phyloP scores from a whole-genome alignment of 169 alveolate species.

The Eimeria brunetti region DNA sequence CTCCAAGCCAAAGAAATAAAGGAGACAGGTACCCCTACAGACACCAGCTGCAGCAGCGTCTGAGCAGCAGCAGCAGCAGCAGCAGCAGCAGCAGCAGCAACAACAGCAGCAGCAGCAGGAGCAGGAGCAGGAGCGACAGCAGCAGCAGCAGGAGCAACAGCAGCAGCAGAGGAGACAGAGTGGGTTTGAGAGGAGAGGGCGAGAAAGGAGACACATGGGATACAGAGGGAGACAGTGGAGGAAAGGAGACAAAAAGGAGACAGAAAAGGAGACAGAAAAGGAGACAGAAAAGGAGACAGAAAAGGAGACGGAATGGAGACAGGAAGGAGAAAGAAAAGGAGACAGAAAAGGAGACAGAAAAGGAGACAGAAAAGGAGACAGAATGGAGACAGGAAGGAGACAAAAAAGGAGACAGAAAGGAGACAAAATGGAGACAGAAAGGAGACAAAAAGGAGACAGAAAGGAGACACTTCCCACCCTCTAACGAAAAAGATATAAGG shows the following conservation, averaged over 20 bases:
- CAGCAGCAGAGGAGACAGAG: no score
- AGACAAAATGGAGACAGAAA: not conserved
- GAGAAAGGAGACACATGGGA: not conserved
- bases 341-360: not conserved
- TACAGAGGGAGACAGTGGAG: not conserved
- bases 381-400: not conserved
- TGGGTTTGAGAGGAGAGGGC: not conserved
- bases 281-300: not conserved
- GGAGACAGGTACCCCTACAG: not conserved
- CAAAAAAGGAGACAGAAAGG: not conserved
- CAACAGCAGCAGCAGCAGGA: not conserved
- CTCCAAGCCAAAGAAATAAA: conserved; percentile 42
- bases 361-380: not conserved
- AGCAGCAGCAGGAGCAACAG: conserved; percentile 20
- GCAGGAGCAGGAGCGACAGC: not conserved
- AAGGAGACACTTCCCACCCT: not conserved
- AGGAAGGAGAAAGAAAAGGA: not conserved
- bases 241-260: not conserved
- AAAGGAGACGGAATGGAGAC: not conserved
- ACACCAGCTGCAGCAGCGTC: not conserved
- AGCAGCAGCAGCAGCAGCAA: conserved; percentile 4
- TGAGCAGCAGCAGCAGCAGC: conserved; percentile 3
- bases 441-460: not conserved
- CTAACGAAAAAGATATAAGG: no score
- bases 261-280: not conserved